Base-by-base conservation (phyloP, 805 yeast genomes). In the Wickerhamiella kazuoi region DNA sequence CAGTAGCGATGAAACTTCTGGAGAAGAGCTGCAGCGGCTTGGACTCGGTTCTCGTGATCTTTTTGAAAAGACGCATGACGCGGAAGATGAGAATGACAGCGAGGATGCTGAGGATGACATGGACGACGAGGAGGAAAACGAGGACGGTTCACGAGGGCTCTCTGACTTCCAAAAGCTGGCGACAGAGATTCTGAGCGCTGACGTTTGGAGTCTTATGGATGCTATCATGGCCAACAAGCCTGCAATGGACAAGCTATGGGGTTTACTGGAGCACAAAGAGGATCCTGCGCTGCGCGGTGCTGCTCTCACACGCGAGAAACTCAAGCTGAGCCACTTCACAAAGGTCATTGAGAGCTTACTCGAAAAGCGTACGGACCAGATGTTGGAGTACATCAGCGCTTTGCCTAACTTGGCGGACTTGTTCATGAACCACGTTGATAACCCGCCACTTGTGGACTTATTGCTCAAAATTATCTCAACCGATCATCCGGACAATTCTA, bases 361-460 rank as follows among this genome's bases (percentile, higher is more conserved):
- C 46, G 95, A 86, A 52, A 83, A 81, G 68, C 79, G 86, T 56
- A 76, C 82, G 59, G 83, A 76, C 41, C 87, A 79, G 47, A 73
- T 84, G 72, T 61, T 74, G 38, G 59, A 61, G 15, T 87, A 80
- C 53, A 71, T 90, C 35, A 59, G 82, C 39, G 64, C 71, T 24
- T 84, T 79, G 53, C 67, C 71, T 1, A 63, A 68, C 47, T 63
- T 90, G 43, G 94, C 84, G 28, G 81, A 77, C 49, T 69, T 81
- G 44, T 83, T 87, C 55, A 64, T 87, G 58, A 69, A 68, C 40
- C 94, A 87, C 58, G 74, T 90, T 43, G 95, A 84, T 50, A 81
- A 86, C 43, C 95, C 97, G 3, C 84, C 94, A 37, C 60, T 90
- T 42, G 86, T 87, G 86, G 98, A 90, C 59, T 82, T 87, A 50